Percentiles rank a stretch among this genome's conserved stretches.
phyloP scores from a whole-genome alignment of 768 basidiomycete genomes.

The Calvatia gigantea region DNA sequence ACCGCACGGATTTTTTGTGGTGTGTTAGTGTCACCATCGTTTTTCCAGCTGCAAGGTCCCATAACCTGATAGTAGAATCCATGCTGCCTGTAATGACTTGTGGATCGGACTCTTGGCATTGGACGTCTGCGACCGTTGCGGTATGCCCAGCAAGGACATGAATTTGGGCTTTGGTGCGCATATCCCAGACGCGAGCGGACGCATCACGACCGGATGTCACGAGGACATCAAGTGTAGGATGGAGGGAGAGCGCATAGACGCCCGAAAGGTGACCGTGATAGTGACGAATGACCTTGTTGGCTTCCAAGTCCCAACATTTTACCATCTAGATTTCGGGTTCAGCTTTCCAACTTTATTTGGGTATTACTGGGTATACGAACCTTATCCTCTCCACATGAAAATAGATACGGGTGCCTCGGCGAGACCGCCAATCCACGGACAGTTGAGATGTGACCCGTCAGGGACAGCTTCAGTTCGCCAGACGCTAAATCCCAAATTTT shows the following conservation, averaged over 20 bases:
- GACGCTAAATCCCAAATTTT: slow-evolving; percentile 99
- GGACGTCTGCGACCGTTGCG: slow-evolving; percentile 91
- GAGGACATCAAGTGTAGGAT: slow-evolving; percentile 93
- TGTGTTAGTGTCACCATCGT: slow-evolving; percentile 97
- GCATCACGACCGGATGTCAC: slow-evolving; percentile 96
- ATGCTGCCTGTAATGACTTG: slow-evolving; percentile 98
- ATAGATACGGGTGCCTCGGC: slow-evolving; percentile 91
- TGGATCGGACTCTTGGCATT: slow-evolving; percentile 95
- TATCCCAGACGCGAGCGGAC: slow-evolving; percentile 98
- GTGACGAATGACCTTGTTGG: slow-evolving; percentile 98
- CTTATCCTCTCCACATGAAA: slow-evolving; percentile 98
- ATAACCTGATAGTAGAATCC: slow-evolving; percentile 94
- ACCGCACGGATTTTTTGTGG: slow-evolving; percentile 97
- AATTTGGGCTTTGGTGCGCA: slow-evolving; percentile 96
- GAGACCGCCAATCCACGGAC: slow-evolving; percentile 94
- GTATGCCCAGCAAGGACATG: slow-evolving; percentile 93
- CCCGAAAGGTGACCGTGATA: slow-evolving; percentile 98
- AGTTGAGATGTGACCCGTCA: slow-evolving; percentile 97
- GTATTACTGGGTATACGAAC: slow-evolving; percentile 31
- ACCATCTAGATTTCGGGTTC: slow-evolving; percentile 73
- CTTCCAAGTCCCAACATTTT: slow-evolving; percentile 98
- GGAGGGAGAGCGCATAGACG: slow-evolving; percentile 89
- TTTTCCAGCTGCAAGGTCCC: slow-evolving; percentile 98
- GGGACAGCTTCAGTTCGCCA: slow-evolving; percentile 93
- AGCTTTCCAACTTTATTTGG: neutral